Percentiles rank a stretch among this genome's conserved stretches.
Conservation (phyloP, 2,329 filamentous ascomycete genomes). For the Colletotrichum sp. region DNA sequence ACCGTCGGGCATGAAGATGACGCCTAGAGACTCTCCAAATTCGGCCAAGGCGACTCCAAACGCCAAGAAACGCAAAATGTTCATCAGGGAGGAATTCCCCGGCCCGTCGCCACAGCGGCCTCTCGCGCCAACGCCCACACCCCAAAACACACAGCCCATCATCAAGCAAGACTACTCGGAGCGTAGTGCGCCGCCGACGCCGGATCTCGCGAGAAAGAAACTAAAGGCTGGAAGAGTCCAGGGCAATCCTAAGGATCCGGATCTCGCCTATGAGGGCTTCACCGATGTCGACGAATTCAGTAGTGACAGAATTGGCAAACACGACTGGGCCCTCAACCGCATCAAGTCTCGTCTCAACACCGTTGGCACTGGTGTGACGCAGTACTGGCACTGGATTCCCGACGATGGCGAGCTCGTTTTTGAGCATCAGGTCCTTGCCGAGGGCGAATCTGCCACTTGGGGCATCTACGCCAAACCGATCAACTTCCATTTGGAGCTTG, state of each 20-base stretch:
- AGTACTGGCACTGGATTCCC: slow-evolving; percentile 60
- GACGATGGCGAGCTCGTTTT: slow-evolving; percentile 41
- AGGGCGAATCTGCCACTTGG: slow-evolving; percentile 48
- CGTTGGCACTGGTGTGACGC: slow-evolving; percentile 51
- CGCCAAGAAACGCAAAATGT: slow-evolving; percentile 35
- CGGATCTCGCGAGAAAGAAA: slow-evolving; percentile 12
- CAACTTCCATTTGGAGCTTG: slow-evolving; percentile 53
- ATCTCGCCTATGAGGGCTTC: slow-evolving; percentile 49
- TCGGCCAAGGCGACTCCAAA: slow-evolving; percentile 26
- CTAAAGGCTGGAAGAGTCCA: neutral
- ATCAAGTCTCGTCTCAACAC: slow-evolving; percentile 54
- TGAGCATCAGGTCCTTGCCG: slow-evolving; percentile 58
- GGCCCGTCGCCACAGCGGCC: neutral
- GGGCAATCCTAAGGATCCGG: slow-evolving; percentile 29
- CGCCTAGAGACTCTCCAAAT: slow-evolving; percentile 22
- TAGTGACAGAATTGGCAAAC: slow-evolving; percentile 44
- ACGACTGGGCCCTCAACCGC: slow-evolving; percentile 57
- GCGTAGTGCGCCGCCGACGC: neutral
- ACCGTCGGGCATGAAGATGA: slow-evolving; percentile 51
- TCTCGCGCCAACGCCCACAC: neutral
- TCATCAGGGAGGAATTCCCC: slow-evolving; percentile 6
- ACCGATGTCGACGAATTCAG: slow-evolving; percentile 58
- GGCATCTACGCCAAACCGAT: slow-evolving; percentile 53
- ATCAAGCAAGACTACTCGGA: neutral
- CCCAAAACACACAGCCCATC: neutral